Evolutionary conservation across 352 stramenopile genomes (phyloP), one percentile per base, ranked within the genome.

Genomic region (Phytophthora colocasiae): DNA sequence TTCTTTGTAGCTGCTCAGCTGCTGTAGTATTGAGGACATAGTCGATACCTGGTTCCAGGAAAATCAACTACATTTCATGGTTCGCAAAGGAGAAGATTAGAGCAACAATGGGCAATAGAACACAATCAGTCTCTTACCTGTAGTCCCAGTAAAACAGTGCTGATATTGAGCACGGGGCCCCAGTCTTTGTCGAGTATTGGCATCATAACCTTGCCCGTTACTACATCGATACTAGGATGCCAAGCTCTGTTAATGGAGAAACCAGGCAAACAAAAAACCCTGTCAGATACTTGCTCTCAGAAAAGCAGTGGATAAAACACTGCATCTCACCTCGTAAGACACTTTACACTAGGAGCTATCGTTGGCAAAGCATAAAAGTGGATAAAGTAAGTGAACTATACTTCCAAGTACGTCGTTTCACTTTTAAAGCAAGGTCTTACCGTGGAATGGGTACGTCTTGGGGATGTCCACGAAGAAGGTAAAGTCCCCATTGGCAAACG

Each of bases 401-500:
- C 27, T 10, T 22, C 22, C 0, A 22, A 22, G 22, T 22, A 15
- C 8, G 7, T 11, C 9, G 34, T 3, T 39, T 12, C 15, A 22
- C 34, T 5, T 7, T 4, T 31, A 4, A 8, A 24, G 26, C 22
- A 27, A 6, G 22, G 26, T 22, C 75, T 57, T 78, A 96, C 87
- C 72, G 51, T 94, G 83, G 58, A 96, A 96, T 0, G 88, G 88
- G 66, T 96, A 96, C 29, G 86, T 91, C 77, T 90, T 92, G 39
- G 88, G 88, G 54, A 96, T 96, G 52, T 94, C 81, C 14, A 96
- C 83, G 52, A 89, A 89, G 63, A 96, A 96, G 12, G 77, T 92
- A 50, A 93, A 96, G 49, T 96, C 85, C 1, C 88, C 88, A 64
- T 96, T 93, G 44, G 81, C 83, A 55, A 87, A 96, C n/a, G 88